A percentile compares a stretch with the other conserved stretches of the same genome.
phyloP scores from a whole-genome alignment of 345 rosid genomes.

The Populus euphratica region DNA sequence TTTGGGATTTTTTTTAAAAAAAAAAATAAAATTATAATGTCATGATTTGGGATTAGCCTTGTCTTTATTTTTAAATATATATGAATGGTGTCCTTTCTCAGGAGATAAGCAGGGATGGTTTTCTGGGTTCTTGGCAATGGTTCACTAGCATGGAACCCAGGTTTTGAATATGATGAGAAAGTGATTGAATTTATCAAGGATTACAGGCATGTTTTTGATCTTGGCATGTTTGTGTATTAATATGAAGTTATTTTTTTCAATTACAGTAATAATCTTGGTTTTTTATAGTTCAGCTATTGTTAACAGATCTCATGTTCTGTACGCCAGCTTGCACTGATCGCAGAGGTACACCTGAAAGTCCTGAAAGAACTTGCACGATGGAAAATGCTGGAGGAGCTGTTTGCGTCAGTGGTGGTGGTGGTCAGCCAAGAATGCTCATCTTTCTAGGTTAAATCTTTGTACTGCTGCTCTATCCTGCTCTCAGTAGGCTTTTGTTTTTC shows the following conservation, averaged over 20 bases:
- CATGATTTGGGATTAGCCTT: too few relatives aligned
- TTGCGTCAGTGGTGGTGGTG: slow-evolving; percentile 17
- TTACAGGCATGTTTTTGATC: slow-evolving; percentile 89
- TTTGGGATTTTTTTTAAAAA: too few relatives aligned
- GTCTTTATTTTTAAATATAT: not conserved
- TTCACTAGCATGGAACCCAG: slow-evolving; percentile 97
- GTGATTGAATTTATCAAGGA: slow-evolving; percentile 73
- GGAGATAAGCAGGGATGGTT: slow-evolving; percentile 49
- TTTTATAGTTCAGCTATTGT: not conserved
- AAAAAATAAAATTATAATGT: too few relatives aligned
- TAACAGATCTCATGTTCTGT: not conserved
- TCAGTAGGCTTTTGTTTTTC: not conserved
- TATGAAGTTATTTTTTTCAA: not conserved
- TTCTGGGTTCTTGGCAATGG: slow-evolving; percentile 99
- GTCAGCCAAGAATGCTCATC: not conserved
- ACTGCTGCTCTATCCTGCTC: not conserved
- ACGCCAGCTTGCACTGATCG: slow-evolving; percentile 93
- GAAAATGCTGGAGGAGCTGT: too few relatives aligned
- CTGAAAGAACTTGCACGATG: too few relatives aligned
- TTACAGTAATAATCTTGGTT: not conserved
- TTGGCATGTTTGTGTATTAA: slow-evolving; percentile 44
- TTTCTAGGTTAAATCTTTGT: not conserved
- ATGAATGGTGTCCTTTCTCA: not conserved
- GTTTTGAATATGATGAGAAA: slow-evolving; percentile 83
- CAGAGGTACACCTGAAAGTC: slow-evolving; percentile 17